Evolutionary conservation across 257 asterid genomes (phyloP).

Genomic region (Solanum bulbocastanum): DNA sequence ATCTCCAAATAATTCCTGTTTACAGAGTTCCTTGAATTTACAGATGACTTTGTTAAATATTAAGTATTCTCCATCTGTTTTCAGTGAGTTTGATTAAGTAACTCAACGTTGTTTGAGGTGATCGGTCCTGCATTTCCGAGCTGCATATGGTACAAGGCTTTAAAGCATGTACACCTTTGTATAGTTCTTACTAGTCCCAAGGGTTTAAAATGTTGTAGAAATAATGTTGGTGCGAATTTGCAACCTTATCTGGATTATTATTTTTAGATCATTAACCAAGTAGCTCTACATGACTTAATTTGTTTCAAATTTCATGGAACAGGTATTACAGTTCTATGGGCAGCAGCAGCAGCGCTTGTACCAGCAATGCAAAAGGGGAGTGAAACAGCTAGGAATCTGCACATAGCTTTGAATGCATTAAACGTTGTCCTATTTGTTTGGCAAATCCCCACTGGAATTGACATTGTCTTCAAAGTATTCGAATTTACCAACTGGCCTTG

Average conservation of each 20-base stretch:
- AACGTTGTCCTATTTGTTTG: slow-evolving; percentile 66
- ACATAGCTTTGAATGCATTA: slow-evolving; percentile 52
- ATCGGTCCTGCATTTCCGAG: neutral
- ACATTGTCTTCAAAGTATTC: slow-evolving; percentile 61
- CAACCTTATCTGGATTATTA: neutral
- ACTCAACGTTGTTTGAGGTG: neutral
- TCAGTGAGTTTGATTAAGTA: neutral
- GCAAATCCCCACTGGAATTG: slow-evolving; percentile 93
- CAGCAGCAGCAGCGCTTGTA: slow-evolving; percentile 87
- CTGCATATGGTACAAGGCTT: neutral
- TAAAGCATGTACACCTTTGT: neutral
- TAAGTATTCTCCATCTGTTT: neutral
- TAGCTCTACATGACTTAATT: neutral
- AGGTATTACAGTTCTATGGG: slow-evolving; percentile 90
- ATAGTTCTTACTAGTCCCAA: neutral
- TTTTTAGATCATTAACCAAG: too few relatives aligned
- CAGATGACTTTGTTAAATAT: neutral
- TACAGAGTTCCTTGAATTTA: neutral
- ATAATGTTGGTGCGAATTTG: neutral
- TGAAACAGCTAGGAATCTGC: slow-evolving; percentile 86
- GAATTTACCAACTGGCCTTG: slow-evolving; percentile 86
- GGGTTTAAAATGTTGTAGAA: neutral
- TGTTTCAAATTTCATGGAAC: slow-evolving; percentile 1
- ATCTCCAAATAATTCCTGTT: neutral
- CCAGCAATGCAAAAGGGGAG: slow-evolving; percentile 95